Conservation (phyloP, 139 green algal genomes). For the Gonium pectorale region DNA sequence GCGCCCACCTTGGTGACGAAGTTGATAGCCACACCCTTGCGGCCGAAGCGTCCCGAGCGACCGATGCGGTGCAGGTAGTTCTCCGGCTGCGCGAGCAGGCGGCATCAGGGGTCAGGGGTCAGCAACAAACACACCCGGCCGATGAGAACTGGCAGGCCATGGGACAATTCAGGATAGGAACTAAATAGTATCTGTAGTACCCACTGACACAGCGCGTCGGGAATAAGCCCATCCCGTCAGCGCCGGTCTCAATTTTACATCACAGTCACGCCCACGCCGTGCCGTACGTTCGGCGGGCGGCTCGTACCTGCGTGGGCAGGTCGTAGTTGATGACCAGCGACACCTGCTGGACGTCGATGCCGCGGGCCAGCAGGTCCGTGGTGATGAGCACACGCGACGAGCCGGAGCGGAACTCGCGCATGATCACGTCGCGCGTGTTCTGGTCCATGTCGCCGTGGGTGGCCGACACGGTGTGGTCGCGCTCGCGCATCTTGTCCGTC, state of each 20-base stretch:
- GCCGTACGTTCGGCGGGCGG: too few relatives aligned
- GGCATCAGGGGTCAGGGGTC: too few relatives aligned
- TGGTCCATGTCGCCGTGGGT: conserved; percentile 99
- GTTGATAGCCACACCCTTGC: conserved; percentile 99
- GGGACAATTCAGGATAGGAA: too few relatives aligned
- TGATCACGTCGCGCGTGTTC: conserved; percentile 99
- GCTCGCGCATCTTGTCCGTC: conserved; percentile 98
- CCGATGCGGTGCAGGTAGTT: conserved; percentile 99
- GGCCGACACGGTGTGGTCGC: conserved; percentile 98
- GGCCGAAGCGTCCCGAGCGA: conserved; percentile 92
- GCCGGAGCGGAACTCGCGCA: conserved; percentile 99
- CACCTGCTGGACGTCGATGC: conserved; percentile 99
- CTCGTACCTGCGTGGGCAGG: conserved; percentile 96
- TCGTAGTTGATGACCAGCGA: conserved; percentile 99
- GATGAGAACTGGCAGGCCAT: too few relatives aligned
- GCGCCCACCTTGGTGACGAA: conserved; percentile 84
- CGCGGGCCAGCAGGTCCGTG: conserved; percentile 98
- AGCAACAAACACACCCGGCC: too few relatives aligned
- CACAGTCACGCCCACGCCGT: too few relatives aligned
- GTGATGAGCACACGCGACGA: conserved; percentile 99
- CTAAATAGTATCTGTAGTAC: too few relatives aligned
- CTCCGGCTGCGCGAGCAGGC: too few relatives aligned
- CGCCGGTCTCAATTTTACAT: too few relatives aligned
- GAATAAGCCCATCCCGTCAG: too few relatives aligned
- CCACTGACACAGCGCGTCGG: too few relatives aligned